Conservation (phyloP, 148 eudicot species). For the Chenopodium formosanum region DNA sequence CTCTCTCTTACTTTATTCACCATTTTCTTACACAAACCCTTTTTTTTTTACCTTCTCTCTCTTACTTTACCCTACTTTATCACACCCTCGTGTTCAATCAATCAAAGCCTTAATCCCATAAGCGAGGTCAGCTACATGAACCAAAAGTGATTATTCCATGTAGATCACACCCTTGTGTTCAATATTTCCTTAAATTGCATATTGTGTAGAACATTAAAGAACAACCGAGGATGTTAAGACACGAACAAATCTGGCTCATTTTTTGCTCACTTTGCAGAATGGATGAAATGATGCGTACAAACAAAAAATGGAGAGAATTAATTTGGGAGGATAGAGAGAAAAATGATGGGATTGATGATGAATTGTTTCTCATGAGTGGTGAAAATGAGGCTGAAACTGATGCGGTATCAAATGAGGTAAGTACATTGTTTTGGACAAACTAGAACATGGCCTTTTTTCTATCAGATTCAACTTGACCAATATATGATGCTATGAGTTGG, state of each 20-base stretch:
- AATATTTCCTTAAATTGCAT: too few relatives aligned
- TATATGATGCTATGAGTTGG: neutral
- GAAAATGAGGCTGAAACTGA: conserved; percentile 34
- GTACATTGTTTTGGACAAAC: conserved; percentile 2
- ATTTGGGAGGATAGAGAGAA: conserved; percentile 36
- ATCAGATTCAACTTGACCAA: neutral
- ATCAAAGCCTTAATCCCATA: too few relatives aligned
- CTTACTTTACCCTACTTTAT: too few relatives aligned
- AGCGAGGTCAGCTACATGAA: too few relatives aligned
- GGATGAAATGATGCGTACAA: conserved; percentile 74
- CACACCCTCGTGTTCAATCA: too few relatives aligned
- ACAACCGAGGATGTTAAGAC: neutral
- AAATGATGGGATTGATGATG: conserved; percentile 35
- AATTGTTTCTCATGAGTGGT: conserved; percentile 33
- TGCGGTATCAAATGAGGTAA: conserved; percentile 48
- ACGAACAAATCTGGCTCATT: neutral
- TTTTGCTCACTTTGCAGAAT: conserved; percentile 40
- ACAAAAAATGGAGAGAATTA: conserved; percentile 50
- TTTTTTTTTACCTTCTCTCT: too few relatives aligned
- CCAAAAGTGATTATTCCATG: too few relatives aligned
- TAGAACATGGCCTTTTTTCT: neutral
- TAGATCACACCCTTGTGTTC: too few relatives aligned
- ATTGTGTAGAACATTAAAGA: too few relatives aligned
- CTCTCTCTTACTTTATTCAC: too few relatives aligned
- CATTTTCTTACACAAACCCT: too few relatives aligned